Conservation (phyloP, 352 stramenopile species). For the Plasmopara muralis region DNA sequence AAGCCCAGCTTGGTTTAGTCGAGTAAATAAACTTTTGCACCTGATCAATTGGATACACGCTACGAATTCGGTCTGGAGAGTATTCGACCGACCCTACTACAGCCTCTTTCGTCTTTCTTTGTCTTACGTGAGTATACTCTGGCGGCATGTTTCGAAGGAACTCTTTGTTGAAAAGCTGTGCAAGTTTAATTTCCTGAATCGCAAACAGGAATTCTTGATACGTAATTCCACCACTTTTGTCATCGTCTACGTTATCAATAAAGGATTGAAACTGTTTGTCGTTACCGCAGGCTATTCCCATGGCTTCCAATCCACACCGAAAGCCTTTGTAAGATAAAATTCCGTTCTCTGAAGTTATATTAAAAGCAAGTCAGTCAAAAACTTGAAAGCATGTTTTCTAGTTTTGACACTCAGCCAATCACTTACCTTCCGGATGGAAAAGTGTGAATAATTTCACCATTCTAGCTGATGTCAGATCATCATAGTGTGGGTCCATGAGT, state of each 20-base stretch:
- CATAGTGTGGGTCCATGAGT: constrained; percentile 82
- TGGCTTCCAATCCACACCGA: constrained; percentile 57
- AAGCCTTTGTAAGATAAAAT: constrained; percentile 80
- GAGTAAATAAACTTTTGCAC: constrained; percentile 84
- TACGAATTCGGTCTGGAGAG: constrained; percentile 66
- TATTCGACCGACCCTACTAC: constrained; percentile 71
- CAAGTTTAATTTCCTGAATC: constrained; percentile 86
- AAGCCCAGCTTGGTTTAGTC: constrained; percentile 59
- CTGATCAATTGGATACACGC: constrained; percentile 61
- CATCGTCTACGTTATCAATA: constrained; percentile 75
- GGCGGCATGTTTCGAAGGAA: constrained; percentile 42
- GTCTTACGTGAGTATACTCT: constrained; percentile 21
- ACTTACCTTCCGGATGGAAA: constrained; percentile 48
- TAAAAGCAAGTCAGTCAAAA: not conserved
- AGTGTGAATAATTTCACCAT: constrained; percentile 59
- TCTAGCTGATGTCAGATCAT: constrained; percentile 70
- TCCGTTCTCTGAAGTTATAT: constrained; percentile 26
- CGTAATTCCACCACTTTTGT: constrained; percentile 74
- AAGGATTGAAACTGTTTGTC: constrained; percentile 63
- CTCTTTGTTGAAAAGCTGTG: constrained; percentile 69
- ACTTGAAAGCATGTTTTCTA: constrained; percentile 22
- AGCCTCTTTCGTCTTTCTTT: constrained; percentile 9
- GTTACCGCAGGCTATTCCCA: constrained; percentile 66
- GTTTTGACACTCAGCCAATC: constrained; percentile 1
- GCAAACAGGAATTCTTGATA: constrained; percentile 81